Percentiles rank a stretch among this genome's conserved stretches.
Conservation (phyloP, 352 stramenopile genomes). For the Phytophthora rubi region DNA sequence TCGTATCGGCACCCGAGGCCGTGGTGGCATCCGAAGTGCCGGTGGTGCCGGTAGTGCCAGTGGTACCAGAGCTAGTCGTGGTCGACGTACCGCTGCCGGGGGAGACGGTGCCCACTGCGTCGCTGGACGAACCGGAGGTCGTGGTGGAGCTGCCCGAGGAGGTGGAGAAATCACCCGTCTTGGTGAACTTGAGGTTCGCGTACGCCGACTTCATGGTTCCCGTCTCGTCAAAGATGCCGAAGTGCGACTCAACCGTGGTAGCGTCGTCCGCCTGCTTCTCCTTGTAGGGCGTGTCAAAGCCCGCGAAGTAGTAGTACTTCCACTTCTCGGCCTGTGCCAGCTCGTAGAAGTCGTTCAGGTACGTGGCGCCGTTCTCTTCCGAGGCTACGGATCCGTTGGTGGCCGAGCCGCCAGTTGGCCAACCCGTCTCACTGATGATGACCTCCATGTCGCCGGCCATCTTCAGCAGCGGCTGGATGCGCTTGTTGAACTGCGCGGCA, state of each 20-base stretch:
- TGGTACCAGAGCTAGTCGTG: conserved; percentile 26
- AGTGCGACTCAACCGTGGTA: conserved; percentile 74
- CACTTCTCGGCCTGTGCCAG: conserved; percentile 66
- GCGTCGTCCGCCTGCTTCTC: conserved; percentile 50
- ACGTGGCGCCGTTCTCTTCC: conserved; percentile 59
- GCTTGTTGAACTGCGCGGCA: conserved; percentile 73
- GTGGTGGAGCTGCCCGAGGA: conserved; percentile 34
- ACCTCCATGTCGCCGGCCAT: conserved; percentile 76
- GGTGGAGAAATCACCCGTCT: conserved; percentile 32
- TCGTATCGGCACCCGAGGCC: conserved; percentile 25
- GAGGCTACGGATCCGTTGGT: conserved; percentile 66
- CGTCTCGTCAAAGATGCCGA: conserved; percentile 73
- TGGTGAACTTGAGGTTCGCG: conserved; percentile 60
- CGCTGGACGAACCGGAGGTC: neutral
- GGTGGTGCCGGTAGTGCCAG: conserved; percentile 18
- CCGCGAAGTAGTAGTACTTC: conserved; percentile 91
- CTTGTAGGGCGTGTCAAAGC: conserved; percentile 87
- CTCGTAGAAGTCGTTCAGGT: conserved; percentile 82
- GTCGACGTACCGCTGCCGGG: conserved; percentile 18
- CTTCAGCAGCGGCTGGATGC: conserved; percentile 70
- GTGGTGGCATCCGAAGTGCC: conserved; percentile 25
- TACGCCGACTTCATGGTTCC: conserved; percentile 76
- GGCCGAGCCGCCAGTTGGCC: conserved; percentile 69
- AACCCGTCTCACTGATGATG: conserved; percentile 86
- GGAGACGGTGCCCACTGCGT: conserved; percentile 31